A percentile compares a stretch with the other conserved stretches of the same genome.
Conservation (phyloP, 1,139 yeast genomes). For the Wickerhamomyces sp. region DNA sequence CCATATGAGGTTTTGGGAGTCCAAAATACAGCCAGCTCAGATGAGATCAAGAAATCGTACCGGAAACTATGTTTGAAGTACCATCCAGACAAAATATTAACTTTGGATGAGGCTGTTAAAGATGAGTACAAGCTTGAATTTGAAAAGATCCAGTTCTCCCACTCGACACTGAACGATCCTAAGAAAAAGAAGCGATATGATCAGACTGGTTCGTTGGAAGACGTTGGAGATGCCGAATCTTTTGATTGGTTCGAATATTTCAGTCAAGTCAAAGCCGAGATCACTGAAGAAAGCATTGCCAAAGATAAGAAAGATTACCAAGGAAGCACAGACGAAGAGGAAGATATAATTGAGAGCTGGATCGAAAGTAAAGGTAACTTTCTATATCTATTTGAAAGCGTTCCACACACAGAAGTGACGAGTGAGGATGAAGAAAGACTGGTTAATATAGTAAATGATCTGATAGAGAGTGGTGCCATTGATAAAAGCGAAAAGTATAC, state of each 20-base stretch:
- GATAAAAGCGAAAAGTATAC: slow-evolving; percentile 43
- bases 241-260: slow-evolving; percentile 65
- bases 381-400: slow-evolving; percentile 61
- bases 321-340: slow-evolving; percentile 58
- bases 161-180: slow-evolving; percentile 61
- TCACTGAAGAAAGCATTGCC: slow-evolving; percentile 70
- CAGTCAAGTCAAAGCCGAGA: slow-evolving; percentile 47
- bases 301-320: slow-evolving; percentile 66
- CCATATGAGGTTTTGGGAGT: slow-evolving; percentile 61
- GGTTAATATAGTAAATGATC: slow-evolving; percentile 43
- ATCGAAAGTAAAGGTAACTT: slow-evolving; percentile 65
- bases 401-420: slow-evolving; percentile 72
- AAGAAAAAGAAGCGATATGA: slow-evolving; percentile 57
- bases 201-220: slow-evolving; percentile 59
- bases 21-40: slow-evolving; percentile 36
- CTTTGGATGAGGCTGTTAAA: slow-evolving; percentile 30
- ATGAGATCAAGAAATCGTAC: slow-evolving; percentile 66
- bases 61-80: slow-evolving; percentile 61
- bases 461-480: slow-evolving; percentile 35
- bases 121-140: slow-evolving; percentile 43
- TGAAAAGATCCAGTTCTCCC: slow-evolving; percentile 73
- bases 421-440: slow-evolving; percentile 59
- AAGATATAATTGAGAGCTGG: slow-evolving; percentile 60
- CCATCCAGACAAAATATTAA: slow-evolving; percentile 75
- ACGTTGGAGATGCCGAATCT: slow-evolving; percentile 39